A percentile compares a stretch with the other conserved stretches of the same genome.
Evolutionary conservation across 305 asterid genomes (phyloP).

Genomic region (Fraxinus greggii): DNA sequence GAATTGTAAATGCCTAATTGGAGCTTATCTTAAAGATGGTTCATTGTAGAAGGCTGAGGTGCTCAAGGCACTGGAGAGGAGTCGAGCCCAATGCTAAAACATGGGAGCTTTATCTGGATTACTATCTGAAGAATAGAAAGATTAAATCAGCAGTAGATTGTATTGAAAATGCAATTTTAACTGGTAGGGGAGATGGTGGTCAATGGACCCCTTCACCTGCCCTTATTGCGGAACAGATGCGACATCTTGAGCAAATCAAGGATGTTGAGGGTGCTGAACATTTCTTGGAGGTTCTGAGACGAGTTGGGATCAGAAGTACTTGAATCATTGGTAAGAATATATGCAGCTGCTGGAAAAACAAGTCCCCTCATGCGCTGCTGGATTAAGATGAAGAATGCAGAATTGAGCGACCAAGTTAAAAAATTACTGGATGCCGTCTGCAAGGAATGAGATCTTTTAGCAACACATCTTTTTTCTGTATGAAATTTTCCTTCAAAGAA

Average conservation of each 20-base stretch:
- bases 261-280: conserved; percentile 69
- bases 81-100: conserved; percentile 72
- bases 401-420: conserved; percentile 65
- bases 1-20: conserved; percentile 69
- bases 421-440: conserved; percentile 57
- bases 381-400: conserved; percentile 80
- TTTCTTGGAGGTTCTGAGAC: conserved; percentile 50
- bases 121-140: conserved; percentile 56
- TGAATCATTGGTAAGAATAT: conserved; percentile 65
- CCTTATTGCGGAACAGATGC: conserved; percentile 50
- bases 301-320: conserved; percentile 45
- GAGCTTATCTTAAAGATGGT: conserved; percentile 64
- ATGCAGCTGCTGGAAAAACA: conserved; percentile 68
- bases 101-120: conserved; percentile 77
- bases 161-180: conserved; percentile 49
- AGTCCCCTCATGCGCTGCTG: conserved; percentile 55
- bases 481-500: background rate
- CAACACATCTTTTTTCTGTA: background rate
- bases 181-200: conserved; percentile 57
- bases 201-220: conserved; percentile 60
- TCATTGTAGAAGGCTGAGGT: conserved; percentile 56
- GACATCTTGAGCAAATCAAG: conserved; percentile 55
- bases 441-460: conserved; percentile 36
- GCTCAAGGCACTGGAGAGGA: conserved; percentile 59
- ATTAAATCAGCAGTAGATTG: conserved; percentile 54